Evolutionary conservation across 441 rosid species (phyloP), one percentile per base, ranked within the genome.

Genomic region (Metrosideros polymorpha): DNA sequence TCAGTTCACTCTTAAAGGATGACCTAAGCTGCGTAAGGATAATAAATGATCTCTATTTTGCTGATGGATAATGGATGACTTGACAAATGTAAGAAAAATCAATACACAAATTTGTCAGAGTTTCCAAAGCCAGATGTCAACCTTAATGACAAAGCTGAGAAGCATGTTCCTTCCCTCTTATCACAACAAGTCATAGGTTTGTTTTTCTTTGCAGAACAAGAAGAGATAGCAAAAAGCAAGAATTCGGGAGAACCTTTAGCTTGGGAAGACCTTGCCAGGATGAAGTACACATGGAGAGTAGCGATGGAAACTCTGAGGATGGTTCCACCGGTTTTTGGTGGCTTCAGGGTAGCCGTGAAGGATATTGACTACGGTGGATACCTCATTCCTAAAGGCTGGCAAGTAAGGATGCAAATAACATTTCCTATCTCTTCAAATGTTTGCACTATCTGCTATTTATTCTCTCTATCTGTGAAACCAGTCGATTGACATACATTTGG

Each of bases 251-350:
- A 92, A 85, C 30, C 55, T 47, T 84, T 93, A 53, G 91, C 92
- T 19, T 87, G 95, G 95, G 92, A 93, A 75, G 92, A 93, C 43
- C 92, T 92, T 63, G 84, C 85, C 82, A 91, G 83, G 91, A 93
- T 93, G 95, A 92, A 92, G 87, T 93, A 91, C 92, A 90, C 95
- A 85, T 93, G 95, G 94, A 92, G 91, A 88, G 94, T 93, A 63
- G 94, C 93, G 18, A 27, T 89, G 92, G 95, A 94, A 86, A 92
- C 93, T 56, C 85, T 91, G 84, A 91, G 95, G 86, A 83, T 91
- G 84, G 32, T 84, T 52, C 92, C 94, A 75, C 94, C 93, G 7
- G 4, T 92, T 83, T 92, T 90, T 49, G 91, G 93, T 54, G 92
- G 93, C 75, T 92, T 92, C 85, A 89, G 94, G 87, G 88, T 84